A percentile compares a stretch with the other conserved stretches of the same genome.
These are phyloP conservation scores for Bacidia rubella DNA, from an alignment of 495 filamentous ascomycete species.

Conservation along the genomic window DNA sequence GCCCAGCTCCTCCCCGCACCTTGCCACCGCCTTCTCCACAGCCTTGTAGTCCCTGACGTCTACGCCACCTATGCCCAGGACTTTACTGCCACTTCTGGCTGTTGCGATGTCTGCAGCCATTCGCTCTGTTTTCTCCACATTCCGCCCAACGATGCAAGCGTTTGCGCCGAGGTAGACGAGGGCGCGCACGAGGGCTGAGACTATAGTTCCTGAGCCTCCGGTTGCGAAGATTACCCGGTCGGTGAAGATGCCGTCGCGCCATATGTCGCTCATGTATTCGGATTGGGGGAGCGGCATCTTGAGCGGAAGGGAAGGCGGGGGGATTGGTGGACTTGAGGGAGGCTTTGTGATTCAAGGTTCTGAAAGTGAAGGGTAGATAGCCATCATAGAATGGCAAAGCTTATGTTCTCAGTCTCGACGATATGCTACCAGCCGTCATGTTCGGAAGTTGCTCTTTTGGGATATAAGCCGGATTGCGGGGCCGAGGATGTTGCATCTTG, in stretches of 20 bases:
- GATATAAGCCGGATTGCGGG: too few relatives aligned
- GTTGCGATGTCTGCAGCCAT: slow-evolving; percentile 71
- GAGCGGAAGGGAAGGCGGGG: neutral
- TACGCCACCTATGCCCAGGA: slow-evolving; percentile 69
- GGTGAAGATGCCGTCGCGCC: neutral
- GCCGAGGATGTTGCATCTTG: too few relatives aligned
- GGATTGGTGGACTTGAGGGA: neutral
- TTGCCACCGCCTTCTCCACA: slow-evolving; percentile 58
- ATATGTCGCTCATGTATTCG: neutral
- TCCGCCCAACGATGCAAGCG: slow-evolving; percentile 86
- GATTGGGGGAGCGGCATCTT: neutral
- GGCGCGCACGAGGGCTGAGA: slow-evolving; percentile 82
- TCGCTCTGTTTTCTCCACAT: slow-evolving; percentile 72
- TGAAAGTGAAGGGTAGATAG: too few relatives aligned
- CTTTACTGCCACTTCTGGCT: slow-evolving; percentile 60
- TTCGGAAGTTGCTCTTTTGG: too few relatives aligned
- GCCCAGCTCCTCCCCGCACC: slow-evolving; percentile 69
- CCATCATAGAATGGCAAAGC: too few relatives aligned
- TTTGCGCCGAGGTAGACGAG: slow-evolving; percentile 84
- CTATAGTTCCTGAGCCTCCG: slow-evolving; percentile 86
- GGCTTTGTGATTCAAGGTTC: too few relatives aligned
- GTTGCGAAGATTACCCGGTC: slow-evolving; percentile 93
- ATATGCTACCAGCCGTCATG: too few relatives aligned
- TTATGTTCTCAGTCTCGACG: too few relatives aligned
- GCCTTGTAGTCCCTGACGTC: slow-evolving; percentile 67